Evolutionary conservation across 352 stramenopile genomes (phyloP), one percentile per base, ranked within the genome.

Genomic region (Phytophthora pinifolia): DNA sequence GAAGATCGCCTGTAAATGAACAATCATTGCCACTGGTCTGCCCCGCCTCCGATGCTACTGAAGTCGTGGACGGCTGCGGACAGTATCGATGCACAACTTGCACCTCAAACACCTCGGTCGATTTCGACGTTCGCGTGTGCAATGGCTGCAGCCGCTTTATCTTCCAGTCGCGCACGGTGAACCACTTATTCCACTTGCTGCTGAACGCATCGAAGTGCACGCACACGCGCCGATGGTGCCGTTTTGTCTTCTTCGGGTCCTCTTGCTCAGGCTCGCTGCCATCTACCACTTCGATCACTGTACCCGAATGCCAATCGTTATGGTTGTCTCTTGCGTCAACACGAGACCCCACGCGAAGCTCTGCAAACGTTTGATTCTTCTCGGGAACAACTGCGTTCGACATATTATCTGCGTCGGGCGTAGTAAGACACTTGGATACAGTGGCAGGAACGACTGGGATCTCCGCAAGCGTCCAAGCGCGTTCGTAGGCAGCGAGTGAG

Each of bases 101-200:
- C 0, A 89, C 82, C 50, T 92, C 82, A 54, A 89, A 89, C 3
- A 92, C 79, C 43, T 89, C 77, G 3, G 68, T 78, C 22, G 55
- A 43, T 9, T 49, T 77, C 1, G 70, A 76, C 13, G 65, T 80
- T 10, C 55, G 59, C 15, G 68, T 71, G 25, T 81, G 52, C 15
- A 84, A 47, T 4, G 77, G 74, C 17, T 72, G 35, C 13, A 92
- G 45, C n/a, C 74, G 71, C 25, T 75, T 65, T 14, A 81, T 60
- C 10, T 59, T 58, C 82, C 82, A 92, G 36, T 92, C 82, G 12
- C 58, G 43, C 6, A 45, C 46, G 1, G 67, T 70, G 49, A 85
- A 92, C 82, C 79, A 92, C 35, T 83, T 86, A 42, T 89, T 76
- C 74, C 72, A 89, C 47, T 88, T 89, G 46, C 61, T 65, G 43